Evolutionary conservation across 208 protist species (phyloP), one percentile per base, ranked within the genome.

Genomic region (Tritrichomonas musculus): DNA sequence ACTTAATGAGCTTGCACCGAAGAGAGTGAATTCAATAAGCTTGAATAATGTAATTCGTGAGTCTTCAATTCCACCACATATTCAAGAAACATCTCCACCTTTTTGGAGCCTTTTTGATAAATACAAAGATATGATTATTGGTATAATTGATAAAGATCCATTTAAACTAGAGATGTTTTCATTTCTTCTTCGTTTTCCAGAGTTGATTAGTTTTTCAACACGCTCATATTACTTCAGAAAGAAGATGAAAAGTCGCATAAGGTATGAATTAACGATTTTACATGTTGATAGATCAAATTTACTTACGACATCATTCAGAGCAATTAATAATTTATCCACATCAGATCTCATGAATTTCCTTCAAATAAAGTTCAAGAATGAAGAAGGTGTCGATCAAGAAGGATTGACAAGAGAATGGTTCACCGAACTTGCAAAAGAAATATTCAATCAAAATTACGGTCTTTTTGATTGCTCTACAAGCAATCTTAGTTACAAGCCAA

Each of bases 401-500:
- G 94, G 94, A 66, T 30, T 94, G 1, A 94, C 69, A 13, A 50
- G 94, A n/a, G 93, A 94, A 41, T 94, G 94, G 94, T 94, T 94
- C 72, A 64, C 66, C 5, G 0, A 44, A 65, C 65, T 94, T 33
- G 80, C 77, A 3, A 44, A 92, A 5, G 64, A 75, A 20, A 93
- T 94, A 27, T 94, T 94, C 73, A 92, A 94, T 92, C 94, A 64
- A 30, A 92, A 92, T 33, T 94, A 94, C 55, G 72, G 33, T 25
- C 49, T 94, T n/a, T 94, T 94, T 33, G 41, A 39, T 47, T 53
- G 92, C 44, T 82, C 94, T 25, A 49, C 93, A 57, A 95, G 92
- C 36, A 20, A 25, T 5, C 53, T 44, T 30, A 88, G 88, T 47
- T 99, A 98, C 94, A 98, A 99, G 95, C 98, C 98, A 60, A 99